These are phyloP conservation scores for Coniochaeta ligniaria DNA, from an alignment of 2,329 filamentous ascomycete species.

Conservation along the genomic window DNA sequence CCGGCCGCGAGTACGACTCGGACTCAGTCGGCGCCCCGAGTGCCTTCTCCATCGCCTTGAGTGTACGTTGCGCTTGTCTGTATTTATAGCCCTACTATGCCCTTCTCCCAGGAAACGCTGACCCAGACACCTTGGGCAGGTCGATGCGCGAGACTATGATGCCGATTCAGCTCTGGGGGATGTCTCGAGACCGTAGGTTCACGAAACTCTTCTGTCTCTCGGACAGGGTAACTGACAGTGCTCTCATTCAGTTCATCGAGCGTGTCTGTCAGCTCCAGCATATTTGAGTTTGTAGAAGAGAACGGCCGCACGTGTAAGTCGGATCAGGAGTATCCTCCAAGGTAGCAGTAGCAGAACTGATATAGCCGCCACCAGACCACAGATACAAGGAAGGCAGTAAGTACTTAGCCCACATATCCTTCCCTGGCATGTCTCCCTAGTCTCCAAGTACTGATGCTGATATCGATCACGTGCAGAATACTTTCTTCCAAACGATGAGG, in stretches of 20 bases:
- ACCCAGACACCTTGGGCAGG: neutral
- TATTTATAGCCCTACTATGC: neutral
- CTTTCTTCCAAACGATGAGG: slow-evolving; percentile 3
- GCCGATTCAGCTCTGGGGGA: neutral
- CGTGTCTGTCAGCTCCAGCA: slow-evolving; percentile 2
- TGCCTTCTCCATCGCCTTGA: neutral
- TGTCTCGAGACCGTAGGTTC: neutral
- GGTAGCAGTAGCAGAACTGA: neutral
- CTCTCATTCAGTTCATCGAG: neutral
- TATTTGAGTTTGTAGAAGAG: slow-evolving; percentile 4
- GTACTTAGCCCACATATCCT: neutral
- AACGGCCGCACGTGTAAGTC: slow-evolving; percentile 3
- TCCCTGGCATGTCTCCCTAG: neutral
- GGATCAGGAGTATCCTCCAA: neutral
- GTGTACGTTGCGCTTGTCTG: neutral
- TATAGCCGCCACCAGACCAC: neutral
- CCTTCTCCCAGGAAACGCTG: neutral
- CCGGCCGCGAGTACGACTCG: neutral
- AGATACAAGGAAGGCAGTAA: slow-evolving; percentile 5
- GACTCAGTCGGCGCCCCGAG: neutral
- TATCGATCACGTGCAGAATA: slow-evolving; percentile 1
- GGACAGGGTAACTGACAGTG: neutral
- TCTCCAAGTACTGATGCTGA: neutral
- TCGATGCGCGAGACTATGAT: neutral
- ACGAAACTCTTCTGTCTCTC: neutral